Conservation (phyloP, 768 basidiomycete species). For the Cystobasidium ongulense region DNA sequence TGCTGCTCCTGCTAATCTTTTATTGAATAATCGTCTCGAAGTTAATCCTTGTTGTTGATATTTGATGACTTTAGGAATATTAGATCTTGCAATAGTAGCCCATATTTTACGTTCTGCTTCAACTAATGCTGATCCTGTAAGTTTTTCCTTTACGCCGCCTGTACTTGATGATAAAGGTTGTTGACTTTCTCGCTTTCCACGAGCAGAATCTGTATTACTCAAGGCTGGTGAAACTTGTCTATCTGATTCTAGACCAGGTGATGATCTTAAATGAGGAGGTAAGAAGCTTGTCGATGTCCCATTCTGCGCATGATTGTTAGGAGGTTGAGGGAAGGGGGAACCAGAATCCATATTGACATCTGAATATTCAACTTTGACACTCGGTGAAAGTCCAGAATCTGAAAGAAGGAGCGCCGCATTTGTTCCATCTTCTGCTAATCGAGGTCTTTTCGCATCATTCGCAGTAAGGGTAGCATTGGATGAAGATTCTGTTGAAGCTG, state of each 20-base stretch:
- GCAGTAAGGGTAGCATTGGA: constrained; percentile 34
- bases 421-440: neutral
- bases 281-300: neutral
- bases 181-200: neutral
- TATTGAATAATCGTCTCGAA: constrained; percentile 63
- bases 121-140: neutral
- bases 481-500: constrained; percentile 12
- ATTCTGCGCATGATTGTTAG: neutral
- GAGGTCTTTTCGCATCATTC: neutral
- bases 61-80: constrained; percentile 65
- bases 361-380: neutral
- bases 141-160: neutral
- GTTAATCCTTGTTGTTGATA: constrained; percentile 27
- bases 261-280: neutral
- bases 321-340: neutral
- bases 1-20: constrained; percentile 66
- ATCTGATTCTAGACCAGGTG: neutral
- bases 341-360: neutral
- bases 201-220: neutral
- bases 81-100: constrained; percentile 75
- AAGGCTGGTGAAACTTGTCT: neutral
- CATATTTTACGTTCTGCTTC: constrained; percentile 67
- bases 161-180: neutral
- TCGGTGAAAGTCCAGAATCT: neutral
- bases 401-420: neutral